Conservation (phyloP, 1,284 basidiomycete species). For the Puccinia triticina region DNA sequence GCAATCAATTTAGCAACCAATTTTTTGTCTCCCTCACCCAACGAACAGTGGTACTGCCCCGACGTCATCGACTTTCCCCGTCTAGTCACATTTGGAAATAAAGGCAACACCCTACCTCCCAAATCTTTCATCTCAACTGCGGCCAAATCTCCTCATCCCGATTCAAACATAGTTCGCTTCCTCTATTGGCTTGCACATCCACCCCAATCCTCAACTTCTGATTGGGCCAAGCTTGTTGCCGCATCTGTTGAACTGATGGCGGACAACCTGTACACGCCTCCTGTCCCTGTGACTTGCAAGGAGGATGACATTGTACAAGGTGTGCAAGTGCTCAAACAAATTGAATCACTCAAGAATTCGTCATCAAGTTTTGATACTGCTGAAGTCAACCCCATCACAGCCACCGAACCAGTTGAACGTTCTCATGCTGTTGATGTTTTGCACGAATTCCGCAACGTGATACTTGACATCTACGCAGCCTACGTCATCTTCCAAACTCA, state of each 20-base stretch:
- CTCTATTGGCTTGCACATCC: not conserved
- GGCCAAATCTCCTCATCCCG: not conserved
- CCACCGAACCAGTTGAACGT: not conserved
- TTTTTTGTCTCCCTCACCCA: not conserved
- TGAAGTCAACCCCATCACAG: not conserved
- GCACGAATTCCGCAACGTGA: not conserved
- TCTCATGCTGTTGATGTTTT: not conserved
- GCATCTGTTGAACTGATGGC: slow-evolving; percentile 14
- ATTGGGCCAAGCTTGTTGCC: not conserved
- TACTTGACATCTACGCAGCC: not conserved
- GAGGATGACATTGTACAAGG: not conserved
- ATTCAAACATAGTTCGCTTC: not conserved
- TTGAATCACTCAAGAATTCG: not conserved
- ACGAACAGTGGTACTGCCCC: not conserved
- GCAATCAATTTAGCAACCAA: not conserved
- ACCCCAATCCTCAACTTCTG: not conserved
- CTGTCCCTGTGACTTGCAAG: not conserved
- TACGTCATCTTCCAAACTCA: slow-evolving; percentile 16
- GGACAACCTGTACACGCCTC: not conserved
- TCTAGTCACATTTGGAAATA: not conserved
- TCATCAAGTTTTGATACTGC: not conserved
- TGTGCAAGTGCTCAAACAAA: not conserved
- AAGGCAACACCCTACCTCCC: not conserved
- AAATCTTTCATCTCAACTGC: not conserved
- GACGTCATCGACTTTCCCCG: not conserved